Percentiles rank a stretch among this genome's conserved stretches.
Evolutionary conservation across 306 rosid species (phyloP).

Genomic region (Vigna radiata): DNA sequence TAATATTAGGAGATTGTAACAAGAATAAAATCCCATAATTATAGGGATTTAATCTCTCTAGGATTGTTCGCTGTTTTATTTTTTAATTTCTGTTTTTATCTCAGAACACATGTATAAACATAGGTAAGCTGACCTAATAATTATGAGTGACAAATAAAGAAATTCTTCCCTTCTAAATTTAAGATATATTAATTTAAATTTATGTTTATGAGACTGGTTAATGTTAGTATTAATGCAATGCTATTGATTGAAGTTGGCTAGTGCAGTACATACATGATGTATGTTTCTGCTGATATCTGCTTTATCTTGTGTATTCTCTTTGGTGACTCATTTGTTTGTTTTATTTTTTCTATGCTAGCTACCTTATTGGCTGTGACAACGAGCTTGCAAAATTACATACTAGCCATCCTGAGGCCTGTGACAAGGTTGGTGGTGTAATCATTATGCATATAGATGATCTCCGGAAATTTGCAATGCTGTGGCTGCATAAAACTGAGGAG

Average conservation of each 20-base stretch:
- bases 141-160: too few relatives aligned
- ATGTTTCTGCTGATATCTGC: background rate
- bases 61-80: too few relatives aligned
- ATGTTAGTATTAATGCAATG: slow-evolving; percentile 22
- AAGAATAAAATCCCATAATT: too few relatives aligned
- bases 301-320: slow-evolving; percentile 17
- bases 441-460: slow-evolving; percentile 98
- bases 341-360: slow-evolving; percentile 57
- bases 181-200: slow-evolving; percentile 21
- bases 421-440: slow-evolving; percentile 98
- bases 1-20: too few relatives aligned
- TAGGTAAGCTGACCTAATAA: too few relatives aligned
- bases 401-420: slow-evolving; percentile 95
- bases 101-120: too few relatives aligned
- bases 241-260: background rate
- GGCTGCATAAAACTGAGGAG: slow-evolving; percentile 98
- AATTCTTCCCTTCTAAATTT: too few relatives aligned
- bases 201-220: slow-evolving; percentile 20
- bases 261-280: slow-evolving; percentile 19
- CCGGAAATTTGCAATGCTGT: slow-evolving; percentile 77
- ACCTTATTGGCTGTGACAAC: slow-evolving; percentile 95
- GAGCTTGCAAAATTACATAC: slow-evolving; percentile 93
- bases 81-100: too few relatives aligned
- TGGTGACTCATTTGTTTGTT: slow-evolving; percentile 23
- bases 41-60: too few relatives aligned